phyloP scores from a whole-genome alignment of 345 rosid species.

The Chamaenerion angustifolium region DNA sequence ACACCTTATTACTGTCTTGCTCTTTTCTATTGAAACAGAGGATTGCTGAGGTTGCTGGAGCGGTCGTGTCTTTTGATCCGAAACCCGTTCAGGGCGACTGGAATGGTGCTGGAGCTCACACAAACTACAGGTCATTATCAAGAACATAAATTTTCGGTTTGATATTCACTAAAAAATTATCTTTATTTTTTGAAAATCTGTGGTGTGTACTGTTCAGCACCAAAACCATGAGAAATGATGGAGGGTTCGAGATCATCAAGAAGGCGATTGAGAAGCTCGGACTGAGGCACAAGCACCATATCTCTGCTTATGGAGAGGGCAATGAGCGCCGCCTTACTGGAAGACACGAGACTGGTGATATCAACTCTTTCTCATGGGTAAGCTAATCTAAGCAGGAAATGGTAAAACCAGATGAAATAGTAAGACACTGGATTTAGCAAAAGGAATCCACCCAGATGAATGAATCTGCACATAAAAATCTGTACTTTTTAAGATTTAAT shows the following conservation, averaged over 20 bases:
- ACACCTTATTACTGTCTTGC: background rate
- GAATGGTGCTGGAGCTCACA: slow-evolving; percentile 35
- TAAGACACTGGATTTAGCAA: too few relatives aligned
- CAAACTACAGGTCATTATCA: slow-evolving; percentile 19
- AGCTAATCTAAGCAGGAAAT: background rate
- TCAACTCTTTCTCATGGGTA: slow-evolving; percentile 23
- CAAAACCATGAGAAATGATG: slow-evolving; percentile 28
- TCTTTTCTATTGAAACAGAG: slow-evolving; percentile 12
- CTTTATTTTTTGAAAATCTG: background rate
- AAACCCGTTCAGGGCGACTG: slow-evolving; percentile 31
- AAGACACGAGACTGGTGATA: slow-evolving; percentile 24
- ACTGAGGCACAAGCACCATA: slow-evolving; percentile 21
- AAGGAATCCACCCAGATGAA: too few relatives aligned
- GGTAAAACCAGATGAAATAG: too few relatives aligned
- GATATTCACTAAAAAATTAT: too few relatives aligned
- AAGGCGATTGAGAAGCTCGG: slow-evolving; percentile 24
- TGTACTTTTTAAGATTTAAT: background rate
- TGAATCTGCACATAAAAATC: too few relatives aligned
- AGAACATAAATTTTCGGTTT: background rate
- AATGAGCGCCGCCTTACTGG: slow-evolving; percentile 27
- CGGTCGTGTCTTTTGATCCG: slow-evolving; percentile 24
- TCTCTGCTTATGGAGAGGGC: slow-evolving; percentile 26
- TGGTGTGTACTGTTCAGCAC: slow-evolving; percentile 10
- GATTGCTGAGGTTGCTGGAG: slow-evolving; percentile 29
- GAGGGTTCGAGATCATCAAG: slow-evolving; percentile 20